phyloP scores from a whole-genome alignment of 2,329 filamentous ascomycete species.

The Lachnellula hyalina region DNA sequence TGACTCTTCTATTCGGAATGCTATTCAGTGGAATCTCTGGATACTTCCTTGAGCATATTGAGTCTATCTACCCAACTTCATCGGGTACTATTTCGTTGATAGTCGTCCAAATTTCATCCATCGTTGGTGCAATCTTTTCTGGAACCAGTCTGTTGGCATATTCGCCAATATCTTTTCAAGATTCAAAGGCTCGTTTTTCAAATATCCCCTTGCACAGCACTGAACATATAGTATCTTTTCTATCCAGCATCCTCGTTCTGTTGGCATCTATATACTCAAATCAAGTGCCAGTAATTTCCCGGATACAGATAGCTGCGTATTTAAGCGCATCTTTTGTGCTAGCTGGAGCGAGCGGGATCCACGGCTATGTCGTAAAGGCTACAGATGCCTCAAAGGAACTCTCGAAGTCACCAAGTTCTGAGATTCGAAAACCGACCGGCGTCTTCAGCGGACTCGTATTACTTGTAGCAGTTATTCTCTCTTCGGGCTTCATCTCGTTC shows the following conservation, averaged over 20 bases:
- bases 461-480: conserved; percentile 3
- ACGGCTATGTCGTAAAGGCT: conserved; percentile 3
- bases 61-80: conserved; percentile 1
- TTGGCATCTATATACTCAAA: conserved; percentile 11
- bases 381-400: conserved; percentile 1
- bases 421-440: conserved; percentile 8
- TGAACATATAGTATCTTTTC: conserved; percentile 10
- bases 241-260: conserved; percentile 13
- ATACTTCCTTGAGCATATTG: conserved; percentile 11
- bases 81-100: conserved; percentile 10
- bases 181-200: conserved; percentile 6
- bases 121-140: conserved; percentile 14
- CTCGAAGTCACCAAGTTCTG: neutral
- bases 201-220: conserved; percentile 3
- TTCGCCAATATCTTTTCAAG: conserved; percentile 18
- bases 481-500: conserved; percentile 1
- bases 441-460: conserved; percentile 4
- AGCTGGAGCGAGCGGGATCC: conserved; percentile 9
- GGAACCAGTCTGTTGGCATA: conserved; percentile 19
- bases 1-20: conserved; percentile 21
- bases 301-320: conserved; percentile 17
- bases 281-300: conserved; percentile 17
- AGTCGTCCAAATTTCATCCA: conserved; percentile 10
- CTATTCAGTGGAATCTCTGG: conserved; percentile 14
- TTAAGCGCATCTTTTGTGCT: conserved; percentile 9